These are phyloP conservation scores for Fraxinus xanthoxyloides DNA, from an alignment of 305 asterid species.

Conservation along the genomic window DNA sequence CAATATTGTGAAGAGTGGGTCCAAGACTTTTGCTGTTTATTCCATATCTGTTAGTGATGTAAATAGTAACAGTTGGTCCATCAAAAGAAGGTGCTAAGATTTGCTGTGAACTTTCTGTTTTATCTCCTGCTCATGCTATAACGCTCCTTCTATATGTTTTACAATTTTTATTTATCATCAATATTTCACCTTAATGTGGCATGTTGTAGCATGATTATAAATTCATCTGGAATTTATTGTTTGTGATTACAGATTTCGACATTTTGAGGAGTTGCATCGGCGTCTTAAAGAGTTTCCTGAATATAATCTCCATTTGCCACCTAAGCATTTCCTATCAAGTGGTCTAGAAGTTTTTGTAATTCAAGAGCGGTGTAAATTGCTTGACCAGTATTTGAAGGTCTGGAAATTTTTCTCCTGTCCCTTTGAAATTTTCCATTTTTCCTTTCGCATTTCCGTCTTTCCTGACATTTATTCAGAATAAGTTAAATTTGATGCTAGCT, in stretches of 20 bases:
- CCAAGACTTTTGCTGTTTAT: slow-evolving; percentile 85
- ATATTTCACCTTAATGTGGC: not conserved
- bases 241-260: slow-evolving; percentile 65
- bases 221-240: not conserved
- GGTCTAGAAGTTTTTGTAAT: slow-evolving; percentile 79
- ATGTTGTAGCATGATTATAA: not conserved
- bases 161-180: not conserved
- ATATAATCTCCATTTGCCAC: slow-evolving; percentile 96
- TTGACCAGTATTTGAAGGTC: slow-evolving; percentile 92
- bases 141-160: not conserved
- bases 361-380: slow-evolving; percentile 88
- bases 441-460: not conserved
- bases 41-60: slow-evolving; percentile 82
- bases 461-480: not conserved
- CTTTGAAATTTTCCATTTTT: slow-evolving; percentile 6
- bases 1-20: slow-evolving; percentile 93
- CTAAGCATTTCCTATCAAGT: slow-evolving; percentile 91
- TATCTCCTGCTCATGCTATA: slow-evolving; percentile 14
- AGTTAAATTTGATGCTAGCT: slow-evolving; percentile 1
- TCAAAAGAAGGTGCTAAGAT: slow-evolving; percentile 82
- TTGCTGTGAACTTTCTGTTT: slow-evolving; percentile 9
- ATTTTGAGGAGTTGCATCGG: slow-evolving; percentile 97
- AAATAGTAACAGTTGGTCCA: slow-evolving; percentile 85
- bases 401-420: slow-evolving; percentile 13
- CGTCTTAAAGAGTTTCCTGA: slow-evolving; percentile 91